A percentile compares a stretch with the other conserved stretches of the same genome.
phyloP scores from a whole-genome alignment of 495 filamentous ascomycete genomes.

The Bacidia rubella region DNA sequence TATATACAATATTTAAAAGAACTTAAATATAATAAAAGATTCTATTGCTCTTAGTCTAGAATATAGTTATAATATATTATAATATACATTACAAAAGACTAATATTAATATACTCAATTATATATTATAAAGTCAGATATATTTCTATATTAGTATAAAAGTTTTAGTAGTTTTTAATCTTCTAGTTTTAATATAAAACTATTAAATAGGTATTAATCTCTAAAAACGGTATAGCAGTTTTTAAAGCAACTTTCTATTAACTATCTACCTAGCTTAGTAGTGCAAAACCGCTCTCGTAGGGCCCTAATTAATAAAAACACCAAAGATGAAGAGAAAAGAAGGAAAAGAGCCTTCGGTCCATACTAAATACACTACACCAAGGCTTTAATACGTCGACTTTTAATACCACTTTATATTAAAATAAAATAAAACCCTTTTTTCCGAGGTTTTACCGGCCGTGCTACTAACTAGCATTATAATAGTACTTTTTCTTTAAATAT shows the following conservation, averaged over 20 bases:
- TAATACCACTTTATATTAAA: no score
- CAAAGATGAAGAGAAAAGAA: no score
- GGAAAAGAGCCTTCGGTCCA: no score
- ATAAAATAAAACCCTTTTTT: no score
- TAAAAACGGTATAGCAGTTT: background rate
- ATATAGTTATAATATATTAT: background rate
- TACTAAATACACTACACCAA: no score
- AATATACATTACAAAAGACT: background rate
- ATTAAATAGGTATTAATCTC: background rate
- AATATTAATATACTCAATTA: constrained; percentile 4
- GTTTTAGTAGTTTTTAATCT: background rate
- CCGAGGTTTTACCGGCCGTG: no score
- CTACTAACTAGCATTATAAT: no score
- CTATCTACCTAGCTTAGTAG: no score
- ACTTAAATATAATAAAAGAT: background rate
- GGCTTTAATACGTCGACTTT: no score
- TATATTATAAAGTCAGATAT: background rate
- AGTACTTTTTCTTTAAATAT: no score
- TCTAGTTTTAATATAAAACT: background rate
- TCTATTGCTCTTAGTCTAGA: background rate
- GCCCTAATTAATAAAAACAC: no score
- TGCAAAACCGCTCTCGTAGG: no score
- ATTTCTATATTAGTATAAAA: background rate
- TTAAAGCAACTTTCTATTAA: background rate
- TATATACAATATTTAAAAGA: background rate